Conservation (phyloP, 2,329 filamentous ascomycete genomes). For the Colletotrichum cordylinicola region DNA sequence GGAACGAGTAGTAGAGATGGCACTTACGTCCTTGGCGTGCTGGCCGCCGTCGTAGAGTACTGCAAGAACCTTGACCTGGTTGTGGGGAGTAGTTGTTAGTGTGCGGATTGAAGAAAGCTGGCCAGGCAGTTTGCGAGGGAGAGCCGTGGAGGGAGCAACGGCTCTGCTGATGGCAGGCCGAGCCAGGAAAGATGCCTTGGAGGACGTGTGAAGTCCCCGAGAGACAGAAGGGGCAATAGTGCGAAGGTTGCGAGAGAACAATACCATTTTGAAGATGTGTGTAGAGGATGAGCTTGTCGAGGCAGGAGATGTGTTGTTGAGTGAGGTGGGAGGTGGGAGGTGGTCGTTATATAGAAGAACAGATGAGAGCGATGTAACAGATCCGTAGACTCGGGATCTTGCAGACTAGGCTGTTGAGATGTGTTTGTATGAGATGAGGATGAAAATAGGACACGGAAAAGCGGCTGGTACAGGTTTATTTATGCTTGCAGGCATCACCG, state of each 20-base stretch:
- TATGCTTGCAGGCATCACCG: conserved; percentile 14
- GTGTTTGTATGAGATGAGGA: conserved; percentile 9
- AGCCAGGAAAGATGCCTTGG: conserved; percentile 24
- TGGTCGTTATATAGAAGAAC: conserved; percentile 4
- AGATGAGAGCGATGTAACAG: background rate
- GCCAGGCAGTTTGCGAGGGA: conserved; percentile 45
- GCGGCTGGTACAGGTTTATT: conserved; percentile 11
- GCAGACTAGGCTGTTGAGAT: background rate
- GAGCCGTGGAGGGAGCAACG: conserved; percentile 29
- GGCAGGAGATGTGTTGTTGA: background rate
- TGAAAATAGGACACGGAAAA: background rate
- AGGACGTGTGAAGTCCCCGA: conserved; percentile 31
- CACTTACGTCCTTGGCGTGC: conserved; percentile 82
- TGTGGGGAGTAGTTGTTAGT: conserved; percentile 50
- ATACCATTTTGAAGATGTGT: conserved; percentile 33
- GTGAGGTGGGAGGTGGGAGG: background rate
- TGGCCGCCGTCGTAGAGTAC: conserved; percentile 91
- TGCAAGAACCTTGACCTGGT: conserved; percentile 90
- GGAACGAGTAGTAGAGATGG: background rate
- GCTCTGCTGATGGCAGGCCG: conserved; percentile 20
- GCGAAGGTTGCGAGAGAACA: conserved; percentile 32
- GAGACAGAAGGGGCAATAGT: conserved; percentile 27
- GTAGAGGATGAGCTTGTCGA: background rate
- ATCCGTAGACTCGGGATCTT: conserved; percentile 1
- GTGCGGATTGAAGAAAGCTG: conserved; percentile 61